Conservation (phyloP, 2,329 filamentous ascomycete species). For the Pestalotiopsis sp. region DNA sequence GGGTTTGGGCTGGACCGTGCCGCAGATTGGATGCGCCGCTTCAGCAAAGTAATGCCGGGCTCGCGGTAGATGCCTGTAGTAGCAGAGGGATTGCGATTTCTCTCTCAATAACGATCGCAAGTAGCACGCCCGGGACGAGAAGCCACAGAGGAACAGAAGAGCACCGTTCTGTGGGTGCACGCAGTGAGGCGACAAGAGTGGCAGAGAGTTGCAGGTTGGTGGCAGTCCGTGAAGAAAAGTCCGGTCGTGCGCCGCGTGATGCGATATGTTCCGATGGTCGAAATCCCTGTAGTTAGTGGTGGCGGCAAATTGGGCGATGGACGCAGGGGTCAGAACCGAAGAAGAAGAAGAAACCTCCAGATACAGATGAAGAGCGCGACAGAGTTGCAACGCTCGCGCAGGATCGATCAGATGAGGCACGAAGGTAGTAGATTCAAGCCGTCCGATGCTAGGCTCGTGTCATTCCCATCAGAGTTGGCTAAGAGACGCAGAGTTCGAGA, state of each 20-base stretch:
- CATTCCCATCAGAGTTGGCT: too few species aligned
- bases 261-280: background rate
- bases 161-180: background rate
- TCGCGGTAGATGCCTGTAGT: too few species aligned
- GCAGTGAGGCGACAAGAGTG: background rate
- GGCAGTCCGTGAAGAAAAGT: background rate
- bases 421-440: too few species aligned
- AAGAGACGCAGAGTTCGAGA: too few species aligned
- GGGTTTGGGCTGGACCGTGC: background rate
- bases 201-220: background rate
- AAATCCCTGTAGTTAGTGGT: background rate
- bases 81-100: too few species aligned
- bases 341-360: background rate
- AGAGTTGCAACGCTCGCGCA: background rate
- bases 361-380: background rate
- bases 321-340: background rate
- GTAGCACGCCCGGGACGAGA: too few species aligned
- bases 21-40: background rate
- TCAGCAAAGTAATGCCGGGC: too few species aligned
- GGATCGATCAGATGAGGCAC: background rate
- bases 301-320: background rate
- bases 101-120: too few species aligned
- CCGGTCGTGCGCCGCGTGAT: background rate
- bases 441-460: too few species aligned
- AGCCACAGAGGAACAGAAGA: background rate